A percentile compares a stretch with the other conserved stretches of the same genome.
Evolutionary conservation across 163 green algal species (phyloP).

Genomic region (Chlorella variabilis): DNA sequence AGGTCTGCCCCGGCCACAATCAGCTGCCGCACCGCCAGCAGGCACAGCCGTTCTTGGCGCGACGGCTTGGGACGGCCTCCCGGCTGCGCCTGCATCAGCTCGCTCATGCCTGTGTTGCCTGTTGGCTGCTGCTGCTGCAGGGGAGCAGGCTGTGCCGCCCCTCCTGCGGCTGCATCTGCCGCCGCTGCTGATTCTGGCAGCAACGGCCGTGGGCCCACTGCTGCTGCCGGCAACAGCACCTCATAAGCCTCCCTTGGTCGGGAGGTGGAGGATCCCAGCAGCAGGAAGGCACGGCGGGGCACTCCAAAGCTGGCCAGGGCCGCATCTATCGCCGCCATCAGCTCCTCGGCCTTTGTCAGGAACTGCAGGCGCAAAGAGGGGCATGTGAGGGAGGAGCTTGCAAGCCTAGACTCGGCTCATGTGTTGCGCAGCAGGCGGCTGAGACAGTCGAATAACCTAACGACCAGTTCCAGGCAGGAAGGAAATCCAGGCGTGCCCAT

Average conservation of each 20-base stretch:
- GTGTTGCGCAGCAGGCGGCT: no score
- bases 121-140: background rate
- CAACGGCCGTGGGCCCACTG: background rate
- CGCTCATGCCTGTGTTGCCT: background rate
- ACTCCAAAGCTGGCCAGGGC: background rate
- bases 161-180: background rate
- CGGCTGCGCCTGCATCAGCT: background rate
- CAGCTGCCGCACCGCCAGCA: constrained; percentile 26
- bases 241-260: constrained; percentile 35
- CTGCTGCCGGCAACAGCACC: constrained; percentile 17
- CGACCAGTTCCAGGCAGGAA: no score
- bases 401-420: no score
- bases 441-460: no score
- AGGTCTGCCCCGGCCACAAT: constrained; percentile 14
- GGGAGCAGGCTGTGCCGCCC: background rate
- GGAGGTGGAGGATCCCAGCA: constrained; percentile 31
- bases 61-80: background rate
- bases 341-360: constrained; percentile 5
- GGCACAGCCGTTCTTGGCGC: constrained; percentile 23
- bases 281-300: constrained; percentile 21
- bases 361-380: background rate
- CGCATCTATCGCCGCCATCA: background rate
- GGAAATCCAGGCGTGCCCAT: no score
- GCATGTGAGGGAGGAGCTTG: no score
- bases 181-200: background rate